Conservation (phyloP, 192 early-diverging fungal genomes). For the Chytriomyces hyalinus region DNA sequence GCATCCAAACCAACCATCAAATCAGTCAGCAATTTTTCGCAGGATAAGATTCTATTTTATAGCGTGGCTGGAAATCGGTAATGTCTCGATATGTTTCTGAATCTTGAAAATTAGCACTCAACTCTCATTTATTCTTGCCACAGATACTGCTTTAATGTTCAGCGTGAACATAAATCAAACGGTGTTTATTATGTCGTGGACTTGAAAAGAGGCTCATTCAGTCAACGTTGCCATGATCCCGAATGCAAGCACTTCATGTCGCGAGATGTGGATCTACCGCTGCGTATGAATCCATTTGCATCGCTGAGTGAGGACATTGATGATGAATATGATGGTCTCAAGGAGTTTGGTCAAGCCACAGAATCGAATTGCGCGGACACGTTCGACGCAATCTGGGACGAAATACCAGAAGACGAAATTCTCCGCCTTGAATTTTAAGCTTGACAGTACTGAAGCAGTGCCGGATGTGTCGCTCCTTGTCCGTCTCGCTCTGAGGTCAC, state of each 20-base stretch:
- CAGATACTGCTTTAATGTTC: conserved; percentile 39
- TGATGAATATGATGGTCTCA: neutral
- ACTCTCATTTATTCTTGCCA: neutral
- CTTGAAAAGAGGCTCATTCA: conserved; percentile 1
- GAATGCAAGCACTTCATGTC: conserved; percentile 39
- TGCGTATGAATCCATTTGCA: conserved; percentile 18
- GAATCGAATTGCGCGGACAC: neutral
- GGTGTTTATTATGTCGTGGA: conserved; percentile 43
- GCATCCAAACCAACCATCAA: conserved; percentile 9
- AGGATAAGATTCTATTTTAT: conserved; percentile 27
- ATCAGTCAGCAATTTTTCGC: conserved; percentile 10
- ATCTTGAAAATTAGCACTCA: neutral
- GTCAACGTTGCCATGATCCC: conserved; percentile 35
- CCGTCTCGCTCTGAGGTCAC: too few species aligned
- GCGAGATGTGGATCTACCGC: conserved; percentile 11
- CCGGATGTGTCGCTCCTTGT: too few species aligned
- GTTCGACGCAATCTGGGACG: too few species aligned
- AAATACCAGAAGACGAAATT: too few species aligned
- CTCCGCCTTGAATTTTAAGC: too few species aligned
- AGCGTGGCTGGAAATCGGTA: conserved; percentile 10
- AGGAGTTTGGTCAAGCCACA: neutral
- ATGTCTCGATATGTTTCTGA: neutral
- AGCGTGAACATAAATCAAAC: conserved; percentile 39
- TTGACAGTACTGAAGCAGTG: too few species aligned
- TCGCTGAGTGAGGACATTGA: neutral